Evolutionary conservation across 768 basidiomycete genomes (phyloP).

Genomic region (Russula sp.): DNA sequence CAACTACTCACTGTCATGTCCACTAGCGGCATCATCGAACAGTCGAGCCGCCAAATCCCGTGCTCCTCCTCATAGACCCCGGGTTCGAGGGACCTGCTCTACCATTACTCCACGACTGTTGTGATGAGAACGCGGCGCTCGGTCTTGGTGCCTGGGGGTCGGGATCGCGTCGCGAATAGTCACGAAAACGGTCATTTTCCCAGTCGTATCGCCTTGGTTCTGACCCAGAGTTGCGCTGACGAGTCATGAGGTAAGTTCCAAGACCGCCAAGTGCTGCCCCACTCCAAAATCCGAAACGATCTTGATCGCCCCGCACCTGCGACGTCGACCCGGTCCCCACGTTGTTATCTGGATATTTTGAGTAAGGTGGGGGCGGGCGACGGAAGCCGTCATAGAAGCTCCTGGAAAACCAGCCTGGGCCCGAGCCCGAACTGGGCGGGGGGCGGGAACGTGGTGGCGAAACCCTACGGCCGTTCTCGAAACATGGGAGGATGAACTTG

Average conservation of each 20-base stretch:
- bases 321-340: background rate
- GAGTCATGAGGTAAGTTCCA: constrained; percentile 54
- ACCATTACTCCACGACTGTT: constrained; percentile 37
- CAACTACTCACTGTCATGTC: background rate
- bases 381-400: constrained; percentile 36
- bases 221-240: constrained; percentile 32
- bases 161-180: constrained; percentile 30
- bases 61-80: constrained; percentile 71
- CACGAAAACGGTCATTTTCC: constrained; percentile 45
- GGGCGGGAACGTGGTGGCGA: constrained; percentile 33
- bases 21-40: constrained; percentile 48
- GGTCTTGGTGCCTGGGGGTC: constrained; percentile 32
- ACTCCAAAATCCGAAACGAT: constrained; percentile 75
- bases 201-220: constrained; percentile 51
- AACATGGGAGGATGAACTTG: constrained; percentile 55
- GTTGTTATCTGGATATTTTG: constrained; percentile 44
- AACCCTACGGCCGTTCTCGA: constrained; percentile 37
- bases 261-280: constrained; percentile 74
- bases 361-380: constrained; percentile 55
- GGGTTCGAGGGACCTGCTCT: constrained; percentile 70
- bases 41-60: constrained; percentile 75
- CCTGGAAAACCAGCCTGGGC: constrained; percentile 54
- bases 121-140: constrained; percentile 17
- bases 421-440: constrained; percentile 35
- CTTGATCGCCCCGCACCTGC: constrained; percentile 1